phyloP scores from a whole-genome alignment of 2,329 filamentous ascomycete genomes.

The Chaetomium strumarium region DNA sequence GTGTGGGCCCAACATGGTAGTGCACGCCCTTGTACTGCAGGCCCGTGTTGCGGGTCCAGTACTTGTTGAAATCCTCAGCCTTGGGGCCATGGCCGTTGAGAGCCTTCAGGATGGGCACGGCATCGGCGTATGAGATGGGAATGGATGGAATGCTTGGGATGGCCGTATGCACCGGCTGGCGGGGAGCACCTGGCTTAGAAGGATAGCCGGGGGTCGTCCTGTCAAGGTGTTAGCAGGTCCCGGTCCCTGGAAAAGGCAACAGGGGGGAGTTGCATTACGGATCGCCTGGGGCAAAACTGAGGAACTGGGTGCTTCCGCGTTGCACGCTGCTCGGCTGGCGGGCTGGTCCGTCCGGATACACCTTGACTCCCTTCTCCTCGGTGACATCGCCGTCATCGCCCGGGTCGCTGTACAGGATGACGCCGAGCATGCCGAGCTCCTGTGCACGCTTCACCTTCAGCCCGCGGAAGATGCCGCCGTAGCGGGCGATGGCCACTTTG shows the following conservation, averaged over 20 bases:
- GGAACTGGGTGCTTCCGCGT: slow-evolving; percentile 76
- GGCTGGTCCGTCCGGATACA: slow-evolving; percentile 82
- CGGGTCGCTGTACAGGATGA: slow-evolving; percentile 79
- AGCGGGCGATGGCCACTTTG: slow-evolving; percentile 82
- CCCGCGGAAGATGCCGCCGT: slow-evolving; percentile 81
- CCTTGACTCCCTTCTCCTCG: slow-evolving; percentile 69
- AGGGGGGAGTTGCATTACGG: no score
- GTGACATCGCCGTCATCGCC: slow-evolving; percentile 81
- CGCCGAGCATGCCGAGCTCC: slow-evolving; percentile 83
- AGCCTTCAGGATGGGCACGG: slow-evolving; percentile 78
- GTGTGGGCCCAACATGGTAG: slow-evolving; percentile 81
- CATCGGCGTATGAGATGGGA: slow-evolving; percentile 83
- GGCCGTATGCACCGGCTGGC: slow-evolving; percentile 60
- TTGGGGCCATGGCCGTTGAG: slow-evolving; percentile 84
- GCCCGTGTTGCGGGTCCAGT: slow-evolving; percentile 65
- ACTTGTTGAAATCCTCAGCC: slow-evolving; percentile 64
- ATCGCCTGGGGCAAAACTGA: slow-evolving; percentile 65
- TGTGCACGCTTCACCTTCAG: slow-evolving; percentile 90
- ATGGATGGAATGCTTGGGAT: slow-evolving; percentile 85
- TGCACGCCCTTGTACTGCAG: slow-evolving; percentile 73
- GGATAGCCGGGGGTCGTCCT: slow-evolving; percentile 86
- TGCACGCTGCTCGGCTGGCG: slow-evolving; percentile 86
- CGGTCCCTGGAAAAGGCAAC: no score
- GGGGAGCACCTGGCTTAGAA: slow-evolving; percentile 80
- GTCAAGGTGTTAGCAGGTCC: slow-evolving; percentile 10